Conservation (phyloP, 2,329 filamentous ascomycete genomes). For the Penicillium hesseltinei region DNA sequence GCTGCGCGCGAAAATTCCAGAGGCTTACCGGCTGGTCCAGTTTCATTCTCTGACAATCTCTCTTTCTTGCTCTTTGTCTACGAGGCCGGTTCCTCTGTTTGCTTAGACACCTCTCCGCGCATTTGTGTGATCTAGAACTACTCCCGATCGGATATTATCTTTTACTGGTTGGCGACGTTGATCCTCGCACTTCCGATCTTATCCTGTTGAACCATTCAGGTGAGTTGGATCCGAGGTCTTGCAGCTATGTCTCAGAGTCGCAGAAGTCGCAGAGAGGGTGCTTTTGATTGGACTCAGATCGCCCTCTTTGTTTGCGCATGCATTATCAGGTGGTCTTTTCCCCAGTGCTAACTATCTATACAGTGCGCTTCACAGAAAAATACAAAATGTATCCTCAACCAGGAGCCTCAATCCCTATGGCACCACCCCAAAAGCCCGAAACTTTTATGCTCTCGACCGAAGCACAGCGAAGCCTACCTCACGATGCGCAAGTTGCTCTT, state of each 20-base stretch:
- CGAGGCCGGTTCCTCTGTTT: constrained; percentile 41
- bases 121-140: constrained; percentile 10
- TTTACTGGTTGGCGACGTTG: constrained; percentile 7
- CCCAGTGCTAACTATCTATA: constrained; percentile 20
- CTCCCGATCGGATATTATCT: constrained; percentile 13
- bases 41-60: constrained; percentile 29
- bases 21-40: constrained; percentile 39
- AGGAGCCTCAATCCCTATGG: constrained; percentile 78
- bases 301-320: constrained; percentile 19
- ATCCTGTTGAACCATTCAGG: constrained; percentile 10
- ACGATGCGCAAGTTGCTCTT: constrained; percentile 93
- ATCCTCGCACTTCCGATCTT: constrained; percentile 10
- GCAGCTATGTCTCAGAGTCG: constrained; percentile 14
- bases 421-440: constrained; percentile 91
- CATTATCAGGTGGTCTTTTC: constrained; percentile 20
- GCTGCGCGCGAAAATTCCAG: constrained; percentile 36
- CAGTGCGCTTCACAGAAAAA: constrained; percentile 13
- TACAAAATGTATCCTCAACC: constrained; percentile 73
- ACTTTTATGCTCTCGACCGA: constrained; percentile 98
- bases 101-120: not conserved
- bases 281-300: constrained; percentile 3
- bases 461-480: constrained; percentile 91
- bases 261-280: constrained; percentile 6
- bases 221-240: constrained; percentile 19
- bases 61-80: constrained; percentile 28